Conservation (phyloP, 2,329 filamentous ascomycete genomes). For the Botrytis porri region DNA sequence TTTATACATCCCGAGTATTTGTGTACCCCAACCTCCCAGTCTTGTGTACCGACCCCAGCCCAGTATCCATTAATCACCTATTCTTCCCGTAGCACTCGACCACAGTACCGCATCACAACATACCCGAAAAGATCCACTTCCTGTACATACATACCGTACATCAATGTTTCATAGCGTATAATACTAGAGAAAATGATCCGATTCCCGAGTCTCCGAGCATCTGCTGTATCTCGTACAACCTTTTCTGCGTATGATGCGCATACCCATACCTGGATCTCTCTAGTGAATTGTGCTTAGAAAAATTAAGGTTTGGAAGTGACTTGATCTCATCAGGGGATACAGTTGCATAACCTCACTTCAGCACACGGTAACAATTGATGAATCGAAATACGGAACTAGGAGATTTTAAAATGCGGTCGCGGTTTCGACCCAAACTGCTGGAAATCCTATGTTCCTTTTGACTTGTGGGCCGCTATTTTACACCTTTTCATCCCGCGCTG, state of each 20-base stretch:
- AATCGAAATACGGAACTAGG: not conserved
- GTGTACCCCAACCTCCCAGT: not conserved
- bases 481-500: not conserved
- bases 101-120: slow-evolving; percentile 9
- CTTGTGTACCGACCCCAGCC: not conserved
- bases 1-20: slow-evolving; percentile 6
- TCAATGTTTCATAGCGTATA: not conserved
- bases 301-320: not conserved
- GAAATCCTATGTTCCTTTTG: not conserved
- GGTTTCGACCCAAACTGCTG: not conserved
- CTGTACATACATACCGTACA: not conserved
- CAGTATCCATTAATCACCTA: not conserved
- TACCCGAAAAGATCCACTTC: slow-evolving; percentile 8
- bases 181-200: slow-evolving; percentile 3
- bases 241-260: not conserved
- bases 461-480: not conserved
- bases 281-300: not conserved
- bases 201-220: slow-evolving; percentile 9
- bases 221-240: not conserved
- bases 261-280: not conserved
- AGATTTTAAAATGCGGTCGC: slow-evolving; percentile 5
- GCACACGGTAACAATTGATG: not conserved
- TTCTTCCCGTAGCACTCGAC: not conserved
- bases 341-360: not conserved
- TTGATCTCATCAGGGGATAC: not conserved